A percentile compares a stretch with the other conserved stretches of the same genome.
These are phyloP conservation scores for Cryptococcus sp. DNA, from an alignment of 1,284 basidiomycete genomes.

Conservation along the genomic window DNA sequence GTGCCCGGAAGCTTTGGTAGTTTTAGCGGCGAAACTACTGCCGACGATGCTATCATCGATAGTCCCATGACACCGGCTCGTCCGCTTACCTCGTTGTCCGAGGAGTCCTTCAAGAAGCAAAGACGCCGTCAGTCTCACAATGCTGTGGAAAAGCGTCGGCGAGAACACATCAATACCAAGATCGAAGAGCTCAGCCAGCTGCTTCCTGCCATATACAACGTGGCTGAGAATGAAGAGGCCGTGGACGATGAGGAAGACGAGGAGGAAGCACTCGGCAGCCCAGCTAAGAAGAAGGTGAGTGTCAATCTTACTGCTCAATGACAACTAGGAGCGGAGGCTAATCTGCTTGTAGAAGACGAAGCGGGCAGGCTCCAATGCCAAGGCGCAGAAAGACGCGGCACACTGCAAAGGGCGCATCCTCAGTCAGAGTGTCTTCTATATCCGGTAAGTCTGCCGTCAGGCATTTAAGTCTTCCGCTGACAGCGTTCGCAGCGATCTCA, in stretches of 20 bases:
- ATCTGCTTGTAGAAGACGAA: slow-evolving; percentile 27
- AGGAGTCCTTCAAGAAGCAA: slow-evolving; percentile 43
- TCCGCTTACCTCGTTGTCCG: slow-evolving; percentile 21
- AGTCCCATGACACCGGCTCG: slow-evolving; percentile 45
- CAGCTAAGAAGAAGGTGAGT: slow-evolving; percentile 40
- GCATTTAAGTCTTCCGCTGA: slow-evolving; percentile 5
- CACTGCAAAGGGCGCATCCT: slow-evolving; percentile 50
- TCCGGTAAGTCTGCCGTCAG: slow-evolving; percentile 30
- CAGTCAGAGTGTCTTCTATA: slow-evolving; percentile 45
- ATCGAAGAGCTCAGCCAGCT: slow-evolving; percentile 49
- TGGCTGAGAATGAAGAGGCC: slow-evolving; percentile 26
- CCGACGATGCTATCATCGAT: slow-evolving; percentile 29
- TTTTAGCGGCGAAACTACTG: slow-evolving; percentile 24
- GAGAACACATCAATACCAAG: slow-evolving; percentile 52
- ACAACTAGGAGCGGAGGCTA: neutral
- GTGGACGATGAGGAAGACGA: slow-evolving; percentile 41
- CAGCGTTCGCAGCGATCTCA: slow-evolving; percentile 33
- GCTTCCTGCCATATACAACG: slow-evolving; percentile 36
- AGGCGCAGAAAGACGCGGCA: slow-evolving; percentile 41
- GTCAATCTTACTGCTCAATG: neutral
- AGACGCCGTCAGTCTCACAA: slow-evolving; percentile 51
- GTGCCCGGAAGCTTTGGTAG: slow-evolving; percentile 26
- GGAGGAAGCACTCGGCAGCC: slow-evolving; percentile 29
- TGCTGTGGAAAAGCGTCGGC: slow-evolving; percentile 49
- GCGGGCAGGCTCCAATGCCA: slow-evolving; percentile 31